Conservation (phyloP, 176 grass and related monocot species). For the Avena insularis region DNA sequence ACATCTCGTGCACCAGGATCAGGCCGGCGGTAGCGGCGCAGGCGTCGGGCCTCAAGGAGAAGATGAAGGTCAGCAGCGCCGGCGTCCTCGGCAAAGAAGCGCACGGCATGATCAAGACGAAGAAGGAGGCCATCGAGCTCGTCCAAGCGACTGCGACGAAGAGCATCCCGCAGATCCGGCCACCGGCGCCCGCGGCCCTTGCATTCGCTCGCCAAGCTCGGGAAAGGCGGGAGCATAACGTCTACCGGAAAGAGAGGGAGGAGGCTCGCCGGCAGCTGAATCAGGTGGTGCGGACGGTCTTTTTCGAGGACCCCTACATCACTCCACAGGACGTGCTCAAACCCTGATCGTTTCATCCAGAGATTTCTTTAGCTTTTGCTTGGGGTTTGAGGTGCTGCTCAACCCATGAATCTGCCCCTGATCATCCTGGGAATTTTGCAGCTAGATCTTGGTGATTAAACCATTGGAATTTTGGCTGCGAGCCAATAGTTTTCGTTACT, state of each 20-base stretch:
- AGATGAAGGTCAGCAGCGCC: background rate
- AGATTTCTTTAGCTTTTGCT: background rate
- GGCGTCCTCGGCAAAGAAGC: background rate
- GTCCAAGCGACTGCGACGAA: background rate
- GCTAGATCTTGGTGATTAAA: background rate
- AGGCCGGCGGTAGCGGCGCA: background rate
- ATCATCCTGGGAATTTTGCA: background rate
- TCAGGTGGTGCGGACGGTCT: background rate
- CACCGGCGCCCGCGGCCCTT: background rate
- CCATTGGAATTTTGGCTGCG: background rate
- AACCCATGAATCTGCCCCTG: background rate
- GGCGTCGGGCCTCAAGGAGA: background rate
- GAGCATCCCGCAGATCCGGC: too few relatives aligned
- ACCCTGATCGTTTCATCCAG: background rate
- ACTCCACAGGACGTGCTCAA: background rate
- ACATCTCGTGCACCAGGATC: background rate
- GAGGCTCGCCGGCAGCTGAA: conserved; percentile 30
- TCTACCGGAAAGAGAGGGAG: conserved; percentile 6
- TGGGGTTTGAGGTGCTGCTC: background rate
- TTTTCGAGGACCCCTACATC: conserved; percentile 27
- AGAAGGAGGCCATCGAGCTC: background rate
- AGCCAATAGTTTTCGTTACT: background rate
- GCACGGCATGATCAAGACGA: background rate
- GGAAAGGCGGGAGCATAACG: background rate
- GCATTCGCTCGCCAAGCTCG: background rate